Base-by-base conservation (phyloP, 257 asterid species). In the Gentiana straminea region DNA sequence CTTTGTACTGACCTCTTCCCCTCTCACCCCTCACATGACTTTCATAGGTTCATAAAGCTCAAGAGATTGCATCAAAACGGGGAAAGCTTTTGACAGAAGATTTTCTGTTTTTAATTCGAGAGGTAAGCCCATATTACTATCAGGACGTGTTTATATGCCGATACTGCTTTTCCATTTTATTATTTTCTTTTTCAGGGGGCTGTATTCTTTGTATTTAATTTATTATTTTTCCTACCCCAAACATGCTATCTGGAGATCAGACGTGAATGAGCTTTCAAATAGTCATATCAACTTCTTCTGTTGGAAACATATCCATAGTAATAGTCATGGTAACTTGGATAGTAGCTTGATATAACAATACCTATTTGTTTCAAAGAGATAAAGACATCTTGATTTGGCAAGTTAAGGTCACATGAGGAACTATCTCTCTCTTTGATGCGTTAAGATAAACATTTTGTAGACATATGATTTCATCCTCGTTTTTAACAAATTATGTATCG, bases 71-170 rank as follows among this genome's bases (percentile, higher is more conserved):
- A 59, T 53, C 90, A 52, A 86, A 84, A 66, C 71, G 97, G 66
- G 97, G 97, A 64, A 89, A 80, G 72, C 94, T 86, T 71, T 56
- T 89, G 73, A 82, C 86, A 0, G 97, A 89, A 64, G 97, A 89
- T 69, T 89, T 86, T 63, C 84, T 89, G 65, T 86, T 84, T 60
- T 78, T 80, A 52, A 86, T 89, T 49, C 82, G 93, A 11, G 84
- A 84, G 94, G 97, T 89, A 75, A n/a, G 57, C 34, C 9, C n/a
- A 48, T 50, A 7, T 33, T 32, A 8, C 44, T 36, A 32, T 0
- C 3, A 35, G 13, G 49, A 15, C 9, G 41, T 51, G 8, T 6
- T 43, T 50, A 5, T 58, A 9, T 35, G 45, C 3, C 1, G 6
- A n/a, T 33, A 33, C 10, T 4, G 32, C 15, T 57, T 13, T 24